phyloP scores from a whole-genome alignment of 1,139 yeast genomes.

The Suhomyces anneliseae region DNA sequence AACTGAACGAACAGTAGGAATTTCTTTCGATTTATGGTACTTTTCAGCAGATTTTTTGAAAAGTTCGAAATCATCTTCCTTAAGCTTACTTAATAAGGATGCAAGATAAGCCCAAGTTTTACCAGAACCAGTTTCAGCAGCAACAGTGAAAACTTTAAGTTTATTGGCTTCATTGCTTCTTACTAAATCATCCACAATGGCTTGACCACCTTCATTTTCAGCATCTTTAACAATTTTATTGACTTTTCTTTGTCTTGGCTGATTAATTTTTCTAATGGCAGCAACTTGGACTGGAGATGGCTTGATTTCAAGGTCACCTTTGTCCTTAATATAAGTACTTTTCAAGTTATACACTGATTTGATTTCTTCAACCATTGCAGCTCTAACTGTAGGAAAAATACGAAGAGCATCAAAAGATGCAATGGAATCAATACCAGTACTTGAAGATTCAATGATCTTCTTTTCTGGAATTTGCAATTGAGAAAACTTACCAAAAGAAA shows the following conservation, averaged over 20 bases:
- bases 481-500: conserved; percentile 21
- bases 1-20: conserved; percentile 61
- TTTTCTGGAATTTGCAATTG: conserved; percentile 19
- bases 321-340: conserved; percentile 34
- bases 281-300: conserved; percentile 50
- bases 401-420: conserved; percentile 63
- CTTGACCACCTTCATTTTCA: conserved; percentile 19
- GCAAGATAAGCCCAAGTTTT: conserved; percentile 90
- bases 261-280: conserved; percentile 45
- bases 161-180: conserved; percentile 34
- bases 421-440: conserved; percentile 32
- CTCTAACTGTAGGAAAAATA: conserved; percentile 66
- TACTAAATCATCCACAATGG: conserved; percentile 29
- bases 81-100: conserved; percentile 68
- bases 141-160: conserved; percentile 70
- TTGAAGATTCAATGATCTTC: conserved; percentile 18
- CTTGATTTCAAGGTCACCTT: conserved; percentile 32
- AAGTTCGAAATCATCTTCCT: conserved; percentile 47
- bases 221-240: conserved; percentile 16
- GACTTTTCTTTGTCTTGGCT: conserved; percentile 24
- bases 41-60: conserved; percentile 28
- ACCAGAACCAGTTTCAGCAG: conserved; percentile 97
- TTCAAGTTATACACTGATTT: conserved; percentile 45
- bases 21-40: conserved; percentile 29
- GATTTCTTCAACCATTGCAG: conserved; percentile 61